Base-by-base conservation (phyloP, 805 yeast species). In the Lipomyces starkeyi region DNA sequence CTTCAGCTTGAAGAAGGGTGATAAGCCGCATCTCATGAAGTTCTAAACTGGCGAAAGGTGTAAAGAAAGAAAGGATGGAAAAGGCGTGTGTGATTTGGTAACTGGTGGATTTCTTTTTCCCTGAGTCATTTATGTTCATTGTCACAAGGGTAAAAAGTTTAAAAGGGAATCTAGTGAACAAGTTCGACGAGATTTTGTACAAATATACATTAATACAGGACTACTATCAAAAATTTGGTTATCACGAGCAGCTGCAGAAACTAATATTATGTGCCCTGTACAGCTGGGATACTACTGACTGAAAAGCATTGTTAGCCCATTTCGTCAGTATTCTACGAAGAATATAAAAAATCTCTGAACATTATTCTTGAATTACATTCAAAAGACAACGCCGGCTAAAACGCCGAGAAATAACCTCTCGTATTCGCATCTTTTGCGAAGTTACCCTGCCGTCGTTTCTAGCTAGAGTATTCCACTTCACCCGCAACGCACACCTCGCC, bases 1-100 rank as follows among this genome's bases (percentile, higher is more conserved):
- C 76, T 94, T 94, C 93, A 90, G 97, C 78, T 89, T 95, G 85
- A 93, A 92, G 91, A 88, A 87, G 85, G 98, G 98, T 84, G 99
- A 94, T 88, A 92, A 73, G 84, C 99, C 98, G 80, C 98, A 94
- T 85, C 88, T 91, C 83, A 91, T 95, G 90, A 92, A 91, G 87
- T 94, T 95, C 85, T 94, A 93, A 90, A 25, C n/a, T 25, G 49
- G 49, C 3, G 9, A n/a, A 17, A 11, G 20, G 49, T n/a, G 11
- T n/a, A 43, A n/a, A 43, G 22, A 43, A n/a, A 43, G 49, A 17
- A 43, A n/a, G 49, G 37, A n/a, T 14, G 58, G 34, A 55, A 34
- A n/a, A 7, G 34, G 4, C 40, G 14, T 55, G 58, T 6, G 43
- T 53, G 56, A 25, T n/a, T 55, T 43, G 49, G 49, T 43, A 43